These are phyloP conservation scores for Acanthamoeba culbertsoni DNA, from an alignment of 208 protist species.

Conservation along the genomic window DNA sequence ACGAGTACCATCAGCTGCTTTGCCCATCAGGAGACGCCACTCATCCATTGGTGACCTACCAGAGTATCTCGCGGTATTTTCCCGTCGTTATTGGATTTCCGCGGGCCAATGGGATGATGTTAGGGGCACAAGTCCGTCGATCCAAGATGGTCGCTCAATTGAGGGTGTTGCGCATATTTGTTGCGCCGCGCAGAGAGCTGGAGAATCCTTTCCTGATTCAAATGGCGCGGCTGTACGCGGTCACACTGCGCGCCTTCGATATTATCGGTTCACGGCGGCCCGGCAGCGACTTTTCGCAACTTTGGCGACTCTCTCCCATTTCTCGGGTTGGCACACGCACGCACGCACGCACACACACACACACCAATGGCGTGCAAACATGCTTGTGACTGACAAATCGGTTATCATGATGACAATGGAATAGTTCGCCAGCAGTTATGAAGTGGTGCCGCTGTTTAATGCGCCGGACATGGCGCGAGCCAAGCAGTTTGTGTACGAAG, in stretches of 20 bases:
- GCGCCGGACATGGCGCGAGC: neutral
- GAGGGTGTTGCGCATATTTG: neutral
- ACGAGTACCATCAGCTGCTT: neutral
- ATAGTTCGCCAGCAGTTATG: neutral
- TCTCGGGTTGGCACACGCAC: neutral
- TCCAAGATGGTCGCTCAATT: too few relatives aligned
- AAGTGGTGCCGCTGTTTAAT: neutral
- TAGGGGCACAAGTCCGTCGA: too few relatives aligned
- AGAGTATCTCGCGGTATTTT: neutral
- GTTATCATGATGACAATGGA: neutral
- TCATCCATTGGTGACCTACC: neutral
- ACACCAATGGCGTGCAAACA: too few relatives aligned
- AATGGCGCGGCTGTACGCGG: neutral
- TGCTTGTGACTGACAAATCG: neutral
- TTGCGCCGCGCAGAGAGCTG: neutral
- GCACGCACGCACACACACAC: neutral
- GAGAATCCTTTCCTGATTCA: constrained; percentile 20
- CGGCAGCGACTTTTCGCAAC: neutral
- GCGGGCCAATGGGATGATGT: too few relatives aligned
- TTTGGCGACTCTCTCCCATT: neutral
- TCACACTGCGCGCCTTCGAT: neutral
- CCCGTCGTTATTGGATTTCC: too few relatives aligned
- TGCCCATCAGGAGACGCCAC: neutral
- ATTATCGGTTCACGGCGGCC: neutral
- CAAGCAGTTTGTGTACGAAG: neutral